Evolutionary conservation across 2,329 filamentous ascomycete genomes (phyloP).

Genomic region (Neopestalotiopsis rosae): DNA sequence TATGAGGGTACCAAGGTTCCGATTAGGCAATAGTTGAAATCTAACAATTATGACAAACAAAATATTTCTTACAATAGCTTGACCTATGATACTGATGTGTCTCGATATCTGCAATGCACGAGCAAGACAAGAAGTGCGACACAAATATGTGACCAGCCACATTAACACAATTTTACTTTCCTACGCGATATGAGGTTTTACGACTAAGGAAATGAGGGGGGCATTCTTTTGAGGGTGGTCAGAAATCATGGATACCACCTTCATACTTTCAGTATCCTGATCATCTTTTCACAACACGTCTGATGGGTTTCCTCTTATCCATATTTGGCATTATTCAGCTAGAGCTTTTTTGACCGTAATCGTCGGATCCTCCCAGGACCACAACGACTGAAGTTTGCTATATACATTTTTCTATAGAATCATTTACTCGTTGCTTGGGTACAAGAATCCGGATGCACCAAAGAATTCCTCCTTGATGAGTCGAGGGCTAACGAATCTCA

Average conservation of each 20-base stretch:
- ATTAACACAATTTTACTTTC: too few species aligned
- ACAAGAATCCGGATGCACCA: constrained; percentile 45
- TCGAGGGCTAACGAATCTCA: constrained; percentile 56
- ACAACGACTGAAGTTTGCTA: neutral
- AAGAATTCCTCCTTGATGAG: constrained; percentile 58
- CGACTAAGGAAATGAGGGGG: too few species aligned
- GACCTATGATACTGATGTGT: too few species aligned
- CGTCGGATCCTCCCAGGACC: neutral
- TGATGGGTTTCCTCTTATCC: neutral
- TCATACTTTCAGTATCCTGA: too few species aligned
- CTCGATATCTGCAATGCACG: too few species aligned
- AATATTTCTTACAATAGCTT: neutral
- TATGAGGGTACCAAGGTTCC: neutral
- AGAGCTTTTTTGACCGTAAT: neutral
- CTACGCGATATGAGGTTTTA: too few species aligned
- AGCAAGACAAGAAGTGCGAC: too few species aligned
- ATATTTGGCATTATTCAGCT: neutral
- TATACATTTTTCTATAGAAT: neutral
- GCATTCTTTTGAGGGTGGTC: too few species aligned
- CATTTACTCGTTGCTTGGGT: constrained; percentile 54
- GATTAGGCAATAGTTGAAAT: neutral
- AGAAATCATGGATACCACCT: too few species aligned
- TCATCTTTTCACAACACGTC: too few species aligned
- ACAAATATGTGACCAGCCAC: too few species aligned
- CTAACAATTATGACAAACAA: neutral